These are phyloP conservation scores for Fusarium transvaalense DNA, from an alignment of 2,329 filamentous ascomycete species.

Conservation along the genomic window DNA sequence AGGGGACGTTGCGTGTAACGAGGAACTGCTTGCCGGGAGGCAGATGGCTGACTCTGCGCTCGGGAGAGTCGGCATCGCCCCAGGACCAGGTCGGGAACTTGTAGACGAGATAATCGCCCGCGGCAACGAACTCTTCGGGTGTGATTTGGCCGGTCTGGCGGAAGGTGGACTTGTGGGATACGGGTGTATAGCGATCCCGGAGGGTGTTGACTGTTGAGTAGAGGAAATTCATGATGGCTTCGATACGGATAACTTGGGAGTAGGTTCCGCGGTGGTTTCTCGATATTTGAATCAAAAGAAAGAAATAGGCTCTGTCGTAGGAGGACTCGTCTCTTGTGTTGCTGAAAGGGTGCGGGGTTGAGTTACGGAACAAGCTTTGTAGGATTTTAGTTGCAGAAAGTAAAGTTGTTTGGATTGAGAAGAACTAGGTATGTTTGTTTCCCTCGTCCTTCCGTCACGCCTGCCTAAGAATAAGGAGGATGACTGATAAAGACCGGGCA, in stretches of 20 bases:
- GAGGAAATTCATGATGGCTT: conserved; percentile 82
- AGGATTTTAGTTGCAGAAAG: neutral
- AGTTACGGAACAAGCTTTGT: conserved; percentile 10
- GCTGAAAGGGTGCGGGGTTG: conserved; percentile 30
- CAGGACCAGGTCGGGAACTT: conserved; percentile 99
- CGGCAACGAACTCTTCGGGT: conserved; percentile 94
- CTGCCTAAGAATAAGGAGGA: conserved; percentile 15
- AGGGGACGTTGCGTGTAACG: conserved; percentile 93
- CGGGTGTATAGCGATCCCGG: conserved; percentile 90
- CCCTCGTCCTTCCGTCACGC: conserved; percentile 6
- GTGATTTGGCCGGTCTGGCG: conserved; percentile 95
- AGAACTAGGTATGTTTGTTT: neutral
- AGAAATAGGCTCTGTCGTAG: conserved; percentile 9
- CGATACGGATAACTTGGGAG: neutral
- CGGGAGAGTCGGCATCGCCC: conserved; percentile 86
- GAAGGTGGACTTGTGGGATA: conserved; percentile 92
- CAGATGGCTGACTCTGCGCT: conserved; percentile 83
- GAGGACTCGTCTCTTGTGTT: conserved; percentile 1
- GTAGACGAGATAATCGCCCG: conserved; percentile 97
- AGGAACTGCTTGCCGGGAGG: conserved; percentile 94
- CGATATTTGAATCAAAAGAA: neutral
- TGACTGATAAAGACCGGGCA: conserved; percentile 28
- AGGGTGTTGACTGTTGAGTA: conserved; percentile 93
- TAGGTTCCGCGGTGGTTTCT: neutral
- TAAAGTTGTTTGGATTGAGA: neutral